Conservation (phyloP, 2,329 filamentous ascomycete species). For the Botrytis byssoidea region DNA sequence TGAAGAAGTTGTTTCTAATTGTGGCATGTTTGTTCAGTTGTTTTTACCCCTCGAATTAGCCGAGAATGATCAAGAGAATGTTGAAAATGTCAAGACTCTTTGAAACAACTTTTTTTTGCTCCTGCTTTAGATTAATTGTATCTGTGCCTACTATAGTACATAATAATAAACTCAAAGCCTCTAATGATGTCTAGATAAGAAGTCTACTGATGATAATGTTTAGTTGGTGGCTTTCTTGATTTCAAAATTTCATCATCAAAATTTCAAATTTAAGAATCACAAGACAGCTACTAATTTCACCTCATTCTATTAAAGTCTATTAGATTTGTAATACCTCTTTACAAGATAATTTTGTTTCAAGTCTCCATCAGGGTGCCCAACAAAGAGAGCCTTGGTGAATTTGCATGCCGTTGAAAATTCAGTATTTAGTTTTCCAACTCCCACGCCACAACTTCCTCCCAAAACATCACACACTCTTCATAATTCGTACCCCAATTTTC, state of each 20-base stretch:
- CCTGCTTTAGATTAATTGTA: background rate
- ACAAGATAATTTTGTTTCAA: rapidly evolving
- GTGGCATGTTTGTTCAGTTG: no score
- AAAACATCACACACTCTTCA: background rate
- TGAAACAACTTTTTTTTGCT: background rate
- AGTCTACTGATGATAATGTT: background rate
- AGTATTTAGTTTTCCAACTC: background rate
- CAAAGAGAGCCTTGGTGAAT: background rate
- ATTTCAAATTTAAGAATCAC: no score
- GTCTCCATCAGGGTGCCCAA: background rate
- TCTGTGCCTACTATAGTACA: background rate
- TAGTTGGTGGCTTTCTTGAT: background rate
- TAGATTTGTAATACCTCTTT: rapidly evolving
- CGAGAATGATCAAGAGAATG: background rate
- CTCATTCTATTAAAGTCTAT: background rate
- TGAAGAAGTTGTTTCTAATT: no score
- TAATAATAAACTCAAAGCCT: no score
- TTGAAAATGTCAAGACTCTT: background rate
- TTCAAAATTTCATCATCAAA: background rate
- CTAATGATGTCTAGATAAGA: background rate
- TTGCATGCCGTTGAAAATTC: background rate
- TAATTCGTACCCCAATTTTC: background rate
- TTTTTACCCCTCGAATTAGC: conserved; percentile 1
- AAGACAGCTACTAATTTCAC: background rate
- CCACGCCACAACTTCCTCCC: background rate